Evolutionary conservation across 768 basidiomycete species (phyloP).

Genomic region (Boletus sp.): DNA sequence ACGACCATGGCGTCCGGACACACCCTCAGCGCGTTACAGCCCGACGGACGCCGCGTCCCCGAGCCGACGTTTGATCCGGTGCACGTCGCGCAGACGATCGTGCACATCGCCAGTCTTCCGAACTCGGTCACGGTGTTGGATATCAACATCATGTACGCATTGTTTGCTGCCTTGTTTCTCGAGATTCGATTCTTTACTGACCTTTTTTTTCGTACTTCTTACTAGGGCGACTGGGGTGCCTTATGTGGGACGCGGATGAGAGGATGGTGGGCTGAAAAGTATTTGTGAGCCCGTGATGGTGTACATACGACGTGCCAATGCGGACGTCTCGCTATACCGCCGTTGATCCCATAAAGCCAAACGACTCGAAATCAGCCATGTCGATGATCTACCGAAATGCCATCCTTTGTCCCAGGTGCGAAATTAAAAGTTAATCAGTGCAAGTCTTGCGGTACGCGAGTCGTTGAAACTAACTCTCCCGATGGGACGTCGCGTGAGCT

Average conservation of each 20-base stretch:
- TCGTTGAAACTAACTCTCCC: no score
- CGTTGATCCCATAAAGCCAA: no score
- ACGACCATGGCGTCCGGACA: slow-evolving; percentile 56
- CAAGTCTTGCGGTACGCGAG: no score
- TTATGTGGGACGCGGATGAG: slow-evolving; percentile 44
- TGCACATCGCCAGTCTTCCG: slow-evolving; percentile 70
- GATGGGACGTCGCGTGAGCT: no score
- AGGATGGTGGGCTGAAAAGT: no score
- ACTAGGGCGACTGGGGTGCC: slow-evolving; percentile 46
- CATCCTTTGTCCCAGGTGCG: no score
- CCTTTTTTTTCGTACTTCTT: background rate
- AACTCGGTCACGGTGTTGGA: slow-evolving; percentile 67
- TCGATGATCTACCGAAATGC: no score
- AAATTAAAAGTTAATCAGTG: no score
- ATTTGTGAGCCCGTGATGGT: no score
- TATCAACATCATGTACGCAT: slow-evolving; percentile 69
- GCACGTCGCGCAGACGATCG: slow-evolving; percentile 70
- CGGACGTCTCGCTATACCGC: no score
- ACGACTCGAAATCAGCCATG: no score
- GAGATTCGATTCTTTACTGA: background rate
- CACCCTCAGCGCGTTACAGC: slow-evolving; percentile 57
- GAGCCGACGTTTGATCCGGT: slow-evolving; percentile 71
- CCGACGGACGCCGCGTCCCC: slow-evolving; percentile 54
- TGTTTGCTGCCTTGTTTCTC: background rate
- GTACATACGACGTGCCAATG: no score